Base-by-base conservation (phyloP, 306 rosid genomes). In the Arachis hypogaea region DNA sequence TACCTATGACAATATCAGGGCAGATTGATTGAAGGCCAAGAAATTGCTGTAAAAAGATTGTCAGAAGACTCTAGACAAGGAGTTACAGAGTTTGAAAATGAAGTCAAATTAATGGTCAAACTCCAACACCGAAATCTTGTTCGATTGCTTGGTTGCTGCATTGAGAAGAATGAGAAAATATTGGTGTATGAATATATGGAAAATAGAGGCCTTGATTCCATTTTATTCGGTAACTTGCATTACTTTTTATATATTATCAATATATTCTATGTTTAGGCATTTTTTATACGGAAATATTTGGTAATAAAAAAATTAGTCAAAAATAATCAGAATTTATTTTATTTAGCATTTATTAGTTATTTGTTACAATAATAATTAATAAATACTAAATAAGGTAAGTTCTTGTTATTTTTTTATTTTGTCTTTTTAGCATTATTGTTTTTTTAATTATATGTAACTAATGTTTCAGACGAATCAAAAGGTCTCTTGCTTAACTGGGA, bases 71-170 rank as follows among this genome's bases (percentile, higher is more conserved):
- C 91, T 6, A 84, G 82, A 6, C 94, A 89, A 77, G 91, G 94
- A 58, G 51, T 54, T 9, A 85, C 72, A 66, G 91, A 89, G 62
- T 89, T 89, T 71, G 85, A 74, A 77, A 89, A 83, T 18, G 91
- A 89, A 80, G 84, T 85, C 50, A 77, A 46, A 58, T 75, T 86
- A 43, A 86, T 89, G 43, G 89, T 83, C 14, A 86, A 71, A 80
- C 88, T 89, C 72, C 91, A 89, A 57, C 94, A 89, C 74, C 71
- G 84, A 72, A 89, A 86, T 77, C 89, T 89, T 52, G 94, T 89
- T 42, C 67, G 85, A 6, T 44, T 89, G 18, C 63, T 85, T 12
- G 94, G 89, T 64, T 86, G 85, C 75, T 89, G 85, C 79, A 40
- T 89, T 75, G 88, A 83, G 29, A 66, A 7, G 60, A 86, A 85